Conservation (phyloP, 345 rosid species). For the Bruguiera gymnorhiza region DNA sequence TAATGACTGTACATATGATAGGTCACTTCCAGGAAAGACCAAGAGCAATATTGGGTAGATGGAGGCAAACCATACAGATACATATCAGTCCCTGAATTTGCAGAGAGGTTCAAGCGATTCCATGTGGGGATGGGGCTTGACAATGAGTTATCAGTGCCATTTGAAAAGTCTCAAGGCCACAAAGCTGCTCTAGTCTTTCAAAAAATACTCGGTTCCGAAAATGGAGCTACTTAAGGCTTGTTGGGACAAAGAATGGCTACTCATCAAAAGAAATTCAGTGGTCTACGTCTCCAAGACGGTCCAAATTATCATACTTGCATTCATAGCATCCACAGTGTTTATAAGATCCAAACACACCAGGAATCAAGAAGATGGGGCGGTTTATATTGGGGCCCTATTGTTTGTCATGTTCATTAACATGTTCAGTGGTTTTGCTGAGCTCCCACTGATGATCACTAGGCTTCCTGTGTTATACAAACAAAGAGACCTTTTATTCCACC, state of each 20-base stretch:
- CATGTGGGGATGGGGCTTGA: constrained; percentile 27
- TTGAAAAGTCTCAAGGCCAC: constrained; percentile 24
- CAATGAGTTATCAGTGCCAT: constrained; percentile 28
- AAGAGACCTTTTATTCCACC: constrained; percentile 34
- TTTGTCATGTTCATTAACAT: constrained; percentile 29
- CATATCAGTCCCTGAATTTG: constrained; percentile 34
- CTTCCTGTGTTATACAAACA: constrained; percentile 48
- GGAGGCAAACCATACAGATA: constrained; percentile 29
- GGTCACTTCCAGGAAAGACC: constrained; percentile 52
- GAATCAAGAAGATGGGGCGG: constrained; percentile 28
- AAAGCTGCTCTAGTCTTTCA: constrained; percentile 26
- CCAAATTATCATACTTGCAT: constrained; percentile 28
- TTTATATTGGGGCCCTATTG: constrained; percentile 41
- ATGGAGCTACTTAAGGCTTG: constrained; percentile 44
- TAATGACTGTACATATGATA: not conserved
- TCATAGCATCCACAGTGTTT: constrained; percentile 37
- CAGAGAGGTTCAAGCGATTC: constrained; percentile 27
- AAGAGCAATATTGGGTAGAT: constrained; percentile 44
- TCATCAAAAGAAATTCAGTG: constrained; percentile 44
- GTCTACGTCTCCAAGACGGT: constrained; percentile 41
- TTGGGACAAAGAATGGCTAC: constrained; percentile 43
- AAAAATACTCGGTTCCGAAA: constrained; percentile 32
- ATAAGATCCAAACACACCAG: constrained; percentile 27
- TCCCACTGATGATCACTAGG: constrained; percentile 37
- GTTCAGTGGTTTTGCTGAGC: constrained; percentile 49